phyloP scores from a whole-genome alignment of 805 yeast genomes.

The Wilhelminamyces savonicus region DNA sequence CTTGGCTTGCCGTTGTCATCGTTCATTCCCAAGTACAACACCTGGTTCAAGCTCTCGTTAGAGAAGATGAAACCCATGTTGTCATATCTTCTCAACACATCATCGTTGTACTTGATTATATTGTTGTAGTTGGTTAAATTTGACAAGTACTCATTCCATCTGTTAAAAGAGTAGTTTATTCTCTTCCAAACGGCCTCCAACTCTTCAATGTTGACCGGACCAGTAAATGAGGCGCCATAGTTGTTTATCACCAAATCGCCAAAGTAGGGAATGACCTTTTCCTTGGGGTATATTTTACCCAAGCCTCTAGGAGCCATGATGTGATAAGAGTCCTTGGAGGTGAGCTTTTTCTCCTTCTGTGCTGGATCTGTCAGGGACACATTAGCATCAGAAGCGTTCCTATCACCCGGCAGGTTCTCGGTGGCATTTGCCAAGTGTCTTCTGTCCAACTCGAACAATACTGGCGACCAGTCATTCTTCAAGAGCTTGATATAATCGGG shows the following conservation, averaged over 20 bases:
- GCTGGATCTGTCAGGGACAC: no score
- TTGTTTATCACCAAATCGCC: constrained; percentile 71
- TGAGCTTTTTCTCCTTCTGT: constrained; percentile 2
- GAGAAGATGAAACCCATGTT: constrained; percentile 37
- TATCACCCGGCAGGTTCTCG: constrained; percentile 5
- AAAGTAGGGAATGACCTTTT: constrained; percentile 79
- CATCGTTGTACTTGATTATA: constrained; percentile 33
- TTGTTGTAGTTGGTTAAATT: constrained; percentile 40
- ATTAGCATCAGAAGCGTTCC: constrained; percentile 1
- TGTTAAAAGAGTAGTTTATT: constrained; percentile 63
- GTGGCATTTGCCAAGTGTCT: constrained; percentile 45
- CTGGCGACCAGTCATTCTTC: constrained; percentile 86
- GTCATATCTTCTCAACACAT: constrained; percentile 33
- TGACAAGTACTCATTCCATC: constrained; percentile 74
- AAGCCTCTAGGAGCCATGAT: constrained; percentile 84
- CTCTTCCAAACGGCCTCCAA: constrained; percentile 63
- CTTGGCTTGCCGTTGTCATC: constrained; percentile 20
- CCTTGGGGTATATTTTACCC: constrained; percentile 69
- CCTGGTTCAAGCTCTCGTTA: constrained; percentile 38
- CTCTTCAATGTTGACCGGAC: constrained; percentile 41
- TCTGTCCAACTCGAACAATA: constrained; percentile 80
- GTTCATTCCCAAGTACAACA: constrained; percentile 34
- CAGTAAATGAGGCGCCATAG: constrained; percentile 9
- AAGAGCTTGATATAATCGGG: constrained; percentile 52
- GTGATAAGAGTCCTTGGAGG: constrained; percentile 46